These are phyloP conservation scores for Yarrowia keelungensis DNA, from an alignment of 805 yeast genomes.

Conservation along the genomic window DNA sequence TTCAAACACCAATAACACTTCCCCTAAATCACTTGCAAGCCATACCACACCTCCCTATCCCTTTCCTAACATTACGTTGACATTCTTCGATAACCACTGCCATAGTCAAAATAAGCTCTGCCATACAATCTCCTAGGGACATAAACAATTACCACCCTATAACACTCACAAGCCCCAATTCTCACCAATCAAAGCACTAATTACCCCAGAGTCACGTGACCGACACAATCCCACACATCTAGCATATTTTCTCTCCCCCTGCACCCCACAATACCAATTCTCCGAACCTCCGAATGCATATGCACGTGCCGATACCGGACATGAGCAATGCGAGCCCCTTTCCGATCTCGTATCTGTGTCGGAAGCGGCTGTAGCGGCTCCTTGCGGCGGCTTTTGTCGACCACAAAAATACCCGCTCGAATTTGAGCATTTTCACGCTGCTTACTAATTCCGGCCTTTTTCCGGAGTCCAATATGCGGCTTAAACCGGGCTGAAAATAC, in stretches of 20 bases:
- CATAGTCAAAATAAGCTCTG: no score
- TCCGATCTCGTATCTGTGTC: neutral
- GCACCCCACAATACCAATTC: neutral
- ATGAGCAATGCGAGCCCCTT: neutral
- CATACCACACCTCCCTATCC: no score
- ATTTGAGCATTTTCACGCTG: neutral
- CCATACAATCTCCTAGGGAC: no score
- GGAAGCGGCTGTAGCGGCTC: neutral
- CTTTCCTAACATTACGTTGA: no score
- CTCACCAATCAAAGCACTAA: no score
- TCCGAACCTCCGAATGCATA: constrained; percentile 4
- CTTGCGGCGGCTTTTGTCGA: neutral
- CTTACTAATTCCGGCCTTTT: neutral
- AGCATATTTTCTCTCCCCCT: neutral
- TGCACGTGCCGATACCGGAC: constrained; percentile 4
- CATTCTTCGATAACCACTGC: no score
- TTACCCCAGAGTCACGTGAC: constrained; percentile 1
- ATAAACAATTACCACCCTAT: no score
- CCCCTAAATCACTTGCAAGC: no score
- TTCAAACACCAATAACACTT: no score
- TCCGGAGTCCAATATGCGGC: neutral
- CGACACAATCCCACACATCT: neutral
- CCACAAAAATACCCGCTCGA: neutral
- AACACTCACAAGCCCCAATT: no score
- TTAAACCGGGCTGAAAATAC: neutral